phyloP scores from a whole-genome alignment of 176 grass and related monocot species.

The Raddia distichophylla region DNA sequence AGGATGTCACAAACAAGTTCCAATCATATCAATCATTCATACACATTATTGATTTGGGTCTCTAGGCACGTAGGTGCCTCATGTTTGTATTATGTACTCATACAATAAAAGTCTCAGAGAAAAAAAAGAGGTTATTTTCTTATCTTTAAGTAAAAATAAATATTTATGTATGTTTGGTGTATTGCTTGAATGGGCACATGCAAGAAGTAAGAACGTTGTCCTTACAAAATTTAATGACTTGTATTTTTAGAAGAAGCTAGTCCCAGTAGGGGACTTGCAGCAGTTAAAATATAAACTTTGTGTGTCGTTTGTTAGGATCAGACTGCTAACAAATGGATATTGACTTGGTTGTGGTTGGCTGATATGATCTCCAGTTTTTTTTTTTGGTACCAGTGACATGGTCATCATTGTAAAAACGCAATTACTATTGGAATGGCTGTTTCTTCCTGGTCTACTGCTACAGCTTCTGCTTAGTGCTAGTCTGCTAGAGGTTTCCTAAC shows the following conservation, averaged over 20 bases:
- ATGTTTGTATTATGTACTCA: background rate
- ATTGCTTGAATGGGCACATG: background rate
- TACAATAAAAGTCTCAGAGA: background rate
- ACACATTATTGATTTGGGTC: too few relatives aligned
- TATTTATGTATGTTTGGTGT: background rate
- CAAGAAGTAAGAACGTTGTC: background rate
- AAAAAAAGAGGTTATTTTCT: constrained; percentile 3
- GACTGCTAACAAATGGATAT: background rate
- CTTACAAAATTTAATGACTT: background rate
- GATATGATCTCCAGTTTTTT: background rate
- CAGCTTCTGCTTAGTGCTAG: background rate
- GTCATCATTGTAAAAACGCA: background rate
- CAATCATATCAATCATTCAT: too few relatives aligned
- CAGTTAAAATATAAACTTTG: constrained; percentile 6
- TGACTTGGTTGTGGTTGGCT: background rate
- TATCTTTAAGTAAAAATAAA: background rate
- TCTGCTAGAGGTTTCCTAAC: background rate
- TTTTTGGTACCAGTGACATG: background rate
- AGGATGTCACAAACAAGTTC: too few relatives aligned
- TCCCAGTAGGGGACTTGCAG: background rate
- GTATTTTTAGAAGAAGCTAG: background rate
- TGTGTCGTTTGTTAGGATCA: constrained; percentile 2
- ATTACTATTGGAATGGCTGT: background rate
- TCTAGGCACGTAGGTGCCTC: too few relatives aligned
- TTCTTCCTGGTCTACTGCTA: constrained; percentile 14